Conservation (phyloP, 192 early-diverging fungal species). For the Coemansia nantahalensis region DNA sequence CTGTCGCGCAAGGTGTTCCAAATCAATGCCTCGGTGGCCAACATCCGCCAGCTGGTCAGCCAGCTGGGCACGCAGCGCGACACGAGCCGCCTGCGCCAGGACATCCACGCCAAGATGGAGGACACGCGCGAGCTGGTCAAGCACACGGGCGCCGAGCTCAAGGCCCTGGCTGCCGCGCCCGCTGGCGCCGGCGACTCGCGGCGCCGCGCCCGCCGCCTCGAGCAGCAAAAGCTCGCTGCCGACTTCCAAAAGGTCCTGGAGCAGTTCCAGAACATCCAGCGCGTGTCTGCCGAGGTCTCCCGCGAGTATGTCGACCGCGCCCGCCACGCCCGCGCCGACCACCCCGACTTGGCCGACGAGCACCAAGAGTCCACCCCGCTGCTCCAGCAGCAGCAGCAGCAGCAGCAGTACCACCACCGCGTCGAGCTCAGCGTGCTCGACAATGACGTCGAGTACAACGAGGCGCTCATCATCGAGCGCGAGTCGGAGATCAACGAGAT, state of each 20-base stretch:
- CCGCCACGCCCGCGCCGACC: constrained; percentile 38
- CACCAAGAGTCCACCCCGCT: constrained; percentile 27
- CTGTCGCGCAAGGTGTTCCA: constrained; percentile 83
- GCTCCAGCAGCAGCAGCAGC: constrained; percentile 23
- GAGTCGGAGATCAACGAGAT: constrained; percentile 91
- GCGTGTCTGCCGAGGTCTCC: constrained; percentile 78
- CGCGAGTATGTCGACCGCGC: constrained; percentile 82
- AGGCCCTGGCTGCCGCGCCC: constrained; percentile 64
- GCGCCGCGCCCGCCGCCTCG: constrained; percentile 69
- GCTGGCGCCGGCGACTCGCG: constrained; percentile 9
- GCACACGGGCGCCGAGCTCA: constrained; percentile 73
- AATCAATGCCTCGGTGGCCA: constrained; percentile 81
- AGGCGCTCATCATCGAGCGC: constrained; percentile 88
- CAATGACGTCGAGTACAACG: constrained; percentile 93
- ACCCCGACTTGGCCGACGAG: constrained; percentile 17
- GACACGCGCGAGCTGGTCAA: constrained; percentile 78
- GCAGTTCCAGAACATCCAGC: constrained; percentile 85
- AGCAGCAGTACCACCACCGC: constrained; percentile 26
- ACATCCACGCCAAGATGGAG: constrained; percentile 65
- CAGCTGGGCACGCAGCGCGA: constrained; percentile 78
- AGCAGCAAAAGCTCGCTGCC: constrained; percentile 90
- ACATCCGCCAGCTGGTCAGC: constrained; percentile 73
- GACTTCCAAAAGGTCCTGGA: constrained; percentile 91
- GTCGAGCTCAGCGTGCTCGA: constrained; percentile 77
- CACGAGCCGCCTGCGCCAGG: constrained; percentile 65